A percentile compares a stretch with the other conserved stretches of the same genome.
Evolutionary conservation across 106 monocot genomes (phyloP).

Genomic region (Dendrobium chrysotoxum): DNA sequence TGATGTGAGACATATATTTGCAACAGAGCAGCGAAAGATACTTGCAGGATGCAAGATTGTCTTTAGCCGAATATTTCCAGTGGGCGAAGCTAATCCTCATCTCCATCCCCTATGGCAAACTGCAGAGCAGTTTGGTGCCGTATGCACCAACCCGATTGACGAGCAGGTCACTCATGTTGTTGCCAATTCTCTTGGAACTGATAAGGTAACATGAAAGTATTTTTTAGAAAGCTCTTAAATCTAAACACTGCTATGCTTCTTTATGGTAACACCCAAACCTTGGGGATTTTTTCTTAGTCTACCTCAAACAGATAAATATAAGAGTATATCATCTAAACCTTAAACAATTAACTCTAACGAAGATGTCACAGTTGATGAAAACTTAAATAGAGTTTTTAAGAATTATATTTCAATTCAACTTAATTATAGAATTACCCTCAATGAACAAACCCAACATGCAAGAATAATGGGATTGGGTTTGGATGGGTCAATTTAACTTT

Average conservation of each 20-base stretch:
- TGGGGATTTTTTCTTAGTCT: neutral
- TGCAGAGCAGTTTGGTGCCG: constrained; percentile 95
- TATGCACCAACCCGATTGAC: constrained; percentile 83
- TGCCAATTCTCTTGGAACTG: constrained; percentile 84
- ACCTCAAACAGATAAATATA: neutral
- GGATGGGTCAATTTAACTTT: no score
- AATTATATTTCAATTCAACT: neutral
- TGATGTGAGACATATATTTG: constrained; percentile 89
- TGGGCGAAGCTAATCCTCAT: constrained; percentile 83
- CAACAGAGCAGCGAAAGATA: constrained; percentile 72
- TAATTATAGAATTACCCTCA: neutral
- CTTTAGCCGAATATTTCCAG: constrained; percentile 91
- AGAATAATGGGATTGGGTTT: no score
- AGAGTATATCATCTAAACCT: no score
- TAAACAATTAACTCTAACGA: no score
- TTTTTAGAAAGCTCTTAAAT: no score
- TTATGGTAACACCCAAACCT: neutral
- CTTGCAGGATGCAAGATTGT: constrained; percentile 78
- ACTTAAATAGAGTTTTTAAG: neutral
- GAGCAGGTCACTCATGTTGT: constrained; percentile 96
- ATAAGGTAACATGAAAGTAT: constrained; percentile 49
- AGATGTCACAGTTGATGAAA: no score
- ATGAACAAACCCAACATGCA: neutral
- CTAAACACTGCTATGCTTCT: neutral
- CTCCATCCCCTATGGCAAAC: constrained; percentile 89